Conservation (phyloP, 1,139 yeast genomes). For the Protomyces arabidopsidicola region DNA sequence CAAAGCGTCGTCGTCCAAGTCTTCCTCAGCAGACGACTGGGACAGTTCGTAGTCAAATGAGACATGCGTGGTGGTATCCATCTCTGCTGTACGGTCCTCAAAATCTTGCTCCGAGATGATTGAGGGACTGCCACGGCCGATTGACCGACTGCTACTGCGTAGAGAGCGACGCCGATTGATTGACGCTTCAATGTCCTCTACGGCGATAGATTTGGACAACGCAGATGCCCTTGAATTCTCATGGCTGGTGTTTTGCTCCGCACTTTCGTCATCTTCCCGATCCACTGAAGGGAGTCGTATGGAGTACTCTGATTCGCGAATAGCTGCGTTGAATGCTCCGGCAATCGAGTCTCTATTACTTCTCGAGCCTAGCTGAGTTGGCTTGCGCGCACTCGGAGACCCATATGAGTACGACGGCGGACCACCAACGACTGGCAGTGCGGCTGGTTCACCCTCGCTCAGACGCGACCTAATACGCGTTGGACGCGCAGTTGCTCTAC, state of each 20-base stretch:
- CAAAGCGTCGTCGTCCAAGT: background rate
- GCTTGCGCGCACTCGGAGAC: constrained; percentile 9
- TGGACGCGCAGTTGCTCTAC: constrained; percentile 2
- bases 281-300: background rate
- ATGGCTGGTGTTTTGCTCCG: background rate
- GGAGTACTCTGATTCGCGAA: background rate
- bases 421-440: background rate
- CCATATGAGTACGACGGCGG: constrained; percentile 29
- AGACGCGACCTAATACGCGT: constrained; percentile 4
- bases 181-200: constrained; percentile 18
- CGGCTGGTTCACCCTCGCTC: background rate
- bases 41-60: constrained; percentile 9
- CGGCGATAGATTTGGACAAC: background rate
- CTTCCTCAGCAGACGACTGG: constrained; percentile 8
- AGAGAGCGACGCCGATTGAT: constrained; percentile 14
- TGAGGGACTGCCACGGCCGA: constrained; percentile 2
- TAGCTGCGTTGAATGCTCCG: constrained; percentile 17
- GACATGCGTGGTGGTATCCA: background rate
- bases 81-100: background rate
- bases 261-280: background rate
- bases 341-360: constrained; percentile 9
- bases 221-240: background rate
- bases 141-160: constrained; percentile 10
- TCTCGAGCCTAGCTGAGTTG: background rate
- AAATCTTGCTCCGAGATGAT: background rate